These are phyloP conservation scores for Trichoderma endophyticum DNA, from an alignment of 2,329 filamentous ascomycete species.

Conservation along the genomic window DNA sequence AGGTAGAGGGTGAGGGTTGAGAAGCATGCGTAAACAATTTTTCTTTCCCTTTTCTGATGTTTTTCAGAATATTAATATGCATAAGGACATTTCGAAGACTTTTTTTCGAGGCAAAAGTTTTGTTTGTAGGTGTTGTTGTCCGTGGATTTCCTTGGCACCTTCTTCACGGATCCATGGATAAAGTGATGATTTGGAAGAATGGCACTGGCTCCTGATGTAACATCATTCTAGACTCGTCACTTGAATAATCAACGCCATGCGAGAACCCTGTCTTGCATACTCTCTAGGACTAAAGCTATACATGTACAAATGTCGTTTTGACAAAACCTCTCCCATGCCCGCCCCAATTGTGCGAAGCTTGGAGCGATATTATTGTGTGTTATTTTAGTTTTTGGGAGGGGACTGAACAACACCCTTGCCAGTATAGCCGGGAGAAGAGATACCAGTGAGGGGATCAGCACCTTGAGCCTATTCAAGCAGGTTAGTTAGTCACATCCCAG, in stretches of 20 bases:
- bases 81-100: neutral
- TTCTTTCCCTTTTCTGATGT: neutral
- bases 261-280: constrained; percentile 30
- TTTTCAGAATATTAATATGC: neutral
- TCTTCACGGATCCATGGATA: neutral
- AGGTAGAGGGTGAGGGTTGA: constrained; percentile 40
- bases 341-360: constrained; percentile 37
- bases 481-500: neutral
- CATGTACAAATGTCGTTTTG: constrained; percentile 32
- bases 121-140: neutral
- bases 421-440: constrained; percentile 73
- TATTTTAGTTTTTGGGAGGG: constrained; percentile 50
- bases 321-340: constrained; percentile 31
- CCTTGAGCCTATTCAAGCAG: constrained; percentile 67
- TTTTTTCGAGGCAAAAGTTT: neutral
- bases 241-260: constrained; percentile 30
- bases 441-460: constrained; percentile 81
- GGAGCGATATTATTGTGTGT: constrained; percentile 25
- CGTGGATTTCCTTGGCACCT: neutral
- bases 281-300: constrained; percentile 36
- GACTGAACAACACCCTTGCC: constrained; percentile 79
- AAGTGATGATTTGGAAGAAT: neutral
- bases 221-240: constrained; percentile 42
- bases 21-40: neutral
- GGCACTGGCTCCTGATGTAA: neutral